Base-by-base conservation (phyloP, 495 filamentous ascomycete species). In the Penicillium robsamsonii region DNA sequence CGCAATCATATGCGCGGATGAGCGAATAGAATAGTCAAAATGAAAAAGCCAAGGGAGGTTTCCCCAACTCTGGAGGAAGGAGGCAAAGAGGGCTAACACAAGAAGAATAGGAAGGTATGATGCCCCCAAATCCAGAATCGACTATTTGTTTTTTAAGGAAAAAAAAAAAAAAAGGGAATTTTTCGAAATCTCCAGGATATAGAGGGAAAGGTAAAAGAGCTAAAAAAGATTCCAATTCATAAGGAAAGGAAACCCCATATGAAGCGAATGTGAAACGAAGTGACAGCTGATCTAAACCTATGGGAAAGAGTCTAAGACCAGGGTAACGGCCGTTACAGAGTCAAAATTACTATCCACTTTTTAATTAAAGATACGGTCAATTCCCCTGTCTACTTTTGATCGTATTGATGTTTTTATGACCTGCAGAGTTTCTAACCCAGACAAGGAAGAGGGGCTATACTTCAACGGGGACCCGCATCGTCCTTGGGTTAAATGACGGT, bases 1-100 rank as follows among this genome's bases (percentile, higher is more conserved):
- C 72, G 75, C 70, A 75, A 79, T 75, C 75, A 79, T 79, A 78
- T 74, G 75, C 74, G 74, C 74, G 71, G 52, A 73, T 73, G 56
- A 42, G 56, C 44, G 47, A 44, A 35, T 53, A 33, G 31, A 50
- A 42, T 24, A 33, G 51, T 2, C 22, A 47, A 51, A 40, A 40
- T 27, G 47, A 38, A 38, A 33, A 29, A 31, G 17, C 43, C 25
- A 27, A 38, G 27, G 27, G 29, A 13, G 29, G 11, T 27, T 27
- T 33, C n/a, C 29, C 30, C 44, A 44, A 44, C 46, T 41, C 46
- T 27, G 29, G 30, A 47, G 48, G 24, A 43, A 49, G 44, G 38
- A 17, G 27, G 50, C 35, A 6, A 43, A 35, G 31, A 38, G 25
- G 37, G 27, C 13, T 1, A 27, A 27, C 25, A 48, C 31, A 43